These are phyloP conservation scores for Metschnikowia lochheadii DNA, from an alignment of 805 yeast genomes.

Conservation along the genomic window DNA sequence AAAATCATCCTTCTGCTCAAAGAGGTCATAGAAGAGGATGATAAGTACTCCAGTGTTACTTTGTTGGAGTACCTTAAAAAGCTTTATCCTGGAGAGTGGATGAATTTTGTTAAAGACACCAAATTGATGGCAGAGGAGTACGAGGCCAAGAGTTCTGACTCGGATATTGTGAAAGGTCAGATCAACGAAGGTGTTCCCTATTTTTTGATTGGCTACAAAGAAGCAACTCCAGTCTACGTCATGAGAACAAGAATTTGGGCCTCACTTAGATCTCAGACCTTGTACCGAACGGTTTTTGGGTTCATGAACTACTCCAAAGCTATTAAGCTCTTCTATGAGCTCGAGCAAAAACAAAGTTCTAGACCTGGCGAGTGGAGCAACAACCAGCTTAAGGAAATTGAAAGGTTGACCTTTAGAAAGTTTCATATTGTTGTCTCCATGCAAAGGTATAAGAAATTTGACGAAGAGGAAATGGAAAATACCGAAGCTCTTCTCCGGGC, in stretches of 20 bases:
- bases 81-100: constrained; percentile 96
- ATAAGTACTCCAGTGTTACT: constrained; percentile 92
- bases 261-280: constrained; percentile 91
- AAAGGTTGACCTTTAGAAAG: constrained; percentile 74
- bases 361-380: constrained; percentile 7
- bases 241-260: constrained; percentile 98
- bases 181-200: constrained; percentile 50
- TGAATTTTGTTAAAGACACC: constrained; percentile 93
- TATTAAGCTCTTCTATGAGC: constrained; percentile 85
- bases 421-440: constrained; percentile 78
- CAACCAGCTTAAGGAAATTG: constrained; percentile 9
- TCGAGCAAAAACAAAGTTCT: constrained; percentile 74
- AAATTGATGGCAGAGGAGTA: constrained; percentile 87
- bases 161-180: not conserved
- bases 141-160: constrained; percentile 21
- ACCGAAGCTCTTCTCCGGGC: constrained; percentile 79
- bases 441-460: constrained; percentile 76
- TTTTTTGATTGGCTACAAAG: constrained; percentile 94
- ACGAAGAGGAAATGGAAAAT: constrained; percentile 70
- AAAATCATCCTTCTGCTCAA: constrained; percentile 89
- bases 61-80: constrained; percentile 91
- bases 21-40: constrained; percentile 96
- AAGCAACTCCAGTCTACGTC: constrained; percentile 96
- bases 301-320: constrained; percentile 98
- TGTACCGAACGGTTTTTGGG: constrained; percentile 95